Conservation (phyloP, 495 filamentous ascomycete genomes). For the Margaritispora aquatica region DNA sequence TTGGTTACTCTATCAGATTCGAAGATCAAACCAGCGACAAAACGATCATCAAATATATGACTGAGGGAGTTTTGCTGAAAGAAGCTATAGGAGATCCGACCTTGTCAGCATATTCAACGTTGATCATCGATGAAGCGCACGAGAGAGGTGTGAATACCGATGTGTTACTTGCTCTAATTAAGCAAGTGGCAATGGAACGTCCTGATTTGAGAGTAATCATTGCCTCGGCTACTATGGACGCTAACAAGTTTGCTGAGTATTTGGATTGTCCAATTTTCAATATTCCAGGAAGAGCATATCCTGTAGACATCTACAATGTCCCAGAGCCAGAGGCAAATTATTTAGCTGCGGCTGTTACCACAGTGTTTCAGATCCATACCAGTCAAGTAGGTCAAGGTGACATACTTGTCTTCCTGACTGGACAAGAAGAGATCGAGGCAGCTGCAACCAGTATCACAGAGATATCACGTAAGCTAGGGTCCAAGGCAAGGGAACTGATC, state of each 20-base stretch:
- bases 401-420: slow-evolving; percentile 86
- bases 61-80: slow-evolving; percentile 91
- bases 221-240: slow-evolving; percentile 92
- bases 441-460: slow-evolving; percentile 76
- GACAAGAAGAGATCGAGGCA: slow-evolving; percentile 86
- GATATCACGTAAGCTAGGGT: slow-evolving; percentile 73
- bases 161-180: slow-evolving; percentile 83
- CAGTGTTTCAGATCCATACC: slow-evolving; percentile 93
- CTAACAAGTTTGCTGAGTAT: slow-evolving; percentile 86
- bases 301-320: slow-evolving; percentile 91
- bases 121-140: slow-evolving; percentile 99
- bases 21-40: slow-evolving; percentile 92
- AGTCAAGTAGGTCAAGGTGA: slow-evolving; percentile 72
- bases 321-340: slow-evolving; percentile 93
- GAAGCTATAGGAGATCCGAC: slow-evolving; percentile 90
- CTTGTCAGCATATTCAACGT: slow-evolving; percentile 72
- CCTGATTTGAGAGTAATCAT: slow-evolving; percentile 90
- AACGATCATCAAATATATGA: slow-evolving; percentile 95
- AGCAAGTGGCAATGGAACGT: slow-evolving; percentile 81
- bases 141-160: slow-evolving; percentile 90
- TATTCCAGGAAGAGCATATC: slow-evolving; percentile 84
- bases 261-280: slow-evolving; percentile 96
- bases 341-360: slow-evolving; percentile 83
- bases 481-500: slow-evolving; percentile 77
- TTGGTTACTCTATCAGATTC: slow-evolving; percentile 94